A percentile compares a stretch with the other conserved stretches of the same genome.
Conservation (phyloP, 2,329 filamentous ascomycete genomes). For the Calonectria multiphialidica region DNA sequence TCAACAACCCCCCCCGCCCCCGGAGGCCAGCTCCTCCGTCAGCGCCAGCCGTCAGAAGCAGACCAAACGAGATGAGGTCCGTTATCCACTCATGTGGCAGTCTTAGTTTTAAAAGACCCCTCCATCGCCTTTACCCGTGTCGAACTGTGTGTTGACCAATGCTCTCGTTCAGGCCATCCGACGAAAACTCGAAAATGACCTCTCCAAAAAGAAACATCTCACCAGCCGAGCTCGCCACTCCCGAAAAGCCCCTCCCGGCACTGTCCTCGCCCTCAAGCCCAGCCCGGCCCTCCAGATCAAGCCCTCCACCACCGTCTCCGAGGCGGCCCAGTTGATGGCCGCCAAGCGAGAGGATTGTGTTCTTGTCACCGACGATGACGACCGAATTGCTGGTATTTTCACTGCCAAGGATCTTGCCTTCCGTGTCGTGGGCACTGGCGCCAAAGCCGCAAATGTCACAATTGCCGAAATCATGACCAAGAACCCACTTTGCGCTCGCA, state of each 20-base stretch:
- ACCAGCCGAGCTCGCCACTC: slow-evolving; percentile 83
- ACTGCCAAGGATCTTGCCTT: slow-evolving; percentile 99
- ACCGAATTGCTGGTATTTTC: slow-evolving; percentile 98
- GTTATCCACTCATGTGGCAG: slow-evolving; percentile 45
- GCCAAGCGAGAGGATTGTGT: slow-evolving; percentile 99
- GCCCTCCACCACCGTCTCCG: slow-evolving; percentile 90
- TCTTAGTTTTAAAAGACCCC: not conserved
- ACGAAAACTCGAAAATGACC: slow-evolving; percentile 94
- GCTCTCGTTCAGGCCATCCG: slow-evolving; percentile 82
- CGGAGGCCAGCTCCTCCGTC: slow-evolving; percentile 76
- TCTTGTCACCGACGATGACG: slow-evolving; percentile 96
- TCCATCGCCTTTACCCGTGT: not conserved
- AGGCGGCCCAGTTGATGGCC: slow-evolving; percentile 98
- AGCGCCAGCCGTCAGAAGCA: slow-evolving; percentile 97
- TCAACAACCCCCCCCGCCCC: slow-evolving; percentile 54
- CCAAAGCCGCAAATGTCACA: slow-evolving; percentile 89
- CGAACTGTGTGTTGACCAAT: slow-evolving; percentile 30
- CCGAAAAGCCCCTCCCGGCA: slow-evolving; percentile 94
- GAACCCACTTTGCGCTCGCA: slow-evolving; percentile 96
- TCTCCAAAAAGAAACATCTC: slow-evolving; percentile 95
- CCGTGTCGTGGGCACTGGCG: slow-evolving; percentile 90
- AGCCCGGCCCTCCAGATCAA: slow-evolving; percentile 98
- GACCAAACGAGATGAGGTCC: slow-evolving; percentile 97
- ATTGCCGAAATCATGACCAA: slow-evolving; percentile 99
- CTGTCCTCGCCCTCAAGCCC: slow-evolving; percentile 93